Evolutionary conservation across 768 basidiomycete genomes (phyloP).

Genomic region (Rhodosporidiobolus odoratus): DNA sequence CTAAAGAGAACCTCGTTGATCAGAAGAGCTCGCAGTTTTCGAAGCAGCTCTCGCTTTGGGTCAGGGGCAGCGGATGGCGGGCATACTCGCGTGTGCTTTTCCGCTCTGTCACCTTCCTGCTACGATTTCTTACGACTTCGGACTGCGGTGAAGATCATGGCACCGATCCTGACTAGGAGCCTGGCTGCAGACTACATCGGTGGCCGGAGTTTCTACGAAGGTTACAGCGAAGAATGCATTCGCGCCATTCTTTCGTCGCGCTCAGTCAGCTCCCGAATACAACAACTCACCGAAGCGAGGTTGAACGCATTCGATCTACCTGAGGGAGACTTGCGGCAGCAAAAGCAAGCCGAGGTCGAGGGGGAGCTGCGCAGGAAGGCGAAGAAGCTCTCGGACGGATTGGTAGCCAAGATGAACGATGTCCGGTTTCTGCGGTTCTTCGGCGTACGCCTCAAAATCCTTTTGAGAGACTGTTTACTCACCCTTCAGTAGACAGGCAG

Average conservation of each 20-base stretch:
- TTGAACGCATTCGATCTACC: neutral
- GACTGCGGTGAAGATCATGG: no score
- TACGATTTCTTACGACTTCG: neutral
- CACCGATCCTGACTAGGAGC: no score
- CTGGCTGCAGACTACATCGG: conserved; percentile 35
- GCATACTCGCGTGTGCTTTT: conserved; percentile 10
- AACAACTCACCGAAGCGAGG: neutral
- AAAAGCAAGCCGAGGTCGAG: conserved; percentile 13
- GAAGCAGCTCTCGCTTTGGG: conserved; percentile 35
- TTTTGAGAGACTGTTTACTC: neutral
- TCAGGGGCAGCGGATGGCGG: conserved; percentile 28
- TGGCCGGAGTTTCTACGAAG: conserved; percentile 22
- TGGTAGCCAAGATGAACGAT: conserved; percentile 34
- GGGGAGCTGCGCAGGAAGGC: neutral
- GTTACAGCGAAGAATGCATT: conserved; percentile 29
- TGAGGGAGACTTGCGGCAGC: neutral
- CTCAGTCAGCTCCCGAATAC: conserved; percentile 13
- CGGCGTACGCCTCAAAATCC: conserved; percentile 2
- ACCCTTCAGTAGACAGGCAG: neutral
- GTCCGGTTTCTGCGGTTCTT: conserved; percentile 31
- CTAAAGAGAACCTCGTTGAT: neutral
- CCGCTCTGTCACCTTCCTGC: no score
- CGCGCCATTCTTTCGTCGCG: conserved; percentile 7
- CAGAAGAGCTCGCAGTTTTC: conserved; percentile 15
- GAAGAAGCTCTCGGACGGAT: neutral